phyloP scores from a whole-genome alignment of 2,329 filamentous ascomycete species.

The Penicillium sp. region DNA sequence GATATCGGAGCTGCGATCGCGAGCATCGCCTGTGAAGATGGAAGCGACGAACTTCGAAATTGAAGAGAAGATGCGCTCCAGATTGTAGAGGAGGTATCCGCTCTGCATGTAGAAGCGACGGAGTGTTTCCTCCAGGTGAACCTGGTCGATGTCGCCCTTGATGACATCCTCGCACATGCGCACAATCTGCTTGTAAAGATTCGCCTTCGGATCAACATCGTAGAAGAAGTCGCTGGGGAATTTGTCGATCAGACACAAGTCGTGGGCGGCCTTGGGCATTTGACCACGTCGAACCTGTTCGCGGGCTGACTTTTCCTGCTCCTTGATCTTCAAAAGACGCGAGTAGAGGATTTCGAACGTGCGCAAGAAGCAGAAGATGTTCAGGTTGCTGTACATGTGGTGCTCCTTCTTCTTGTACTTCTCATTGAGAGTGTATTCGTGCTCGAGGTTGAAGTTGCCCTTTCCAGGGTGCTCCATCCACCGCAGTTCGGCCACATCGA shows the following conservation, averaged over 20 bases:
- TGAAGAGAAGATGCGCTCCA: constrained; percentile 80
- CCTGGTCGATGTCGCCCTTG: constrained; percentile 74
- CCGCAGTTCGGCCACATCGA: constrained; percentile 48
- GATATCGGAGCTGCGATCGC: constrained; percentile 91
- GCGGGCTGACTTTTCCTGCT: constrained; percentile 67
- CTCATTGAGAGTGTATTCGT: constrained; percentile 70
- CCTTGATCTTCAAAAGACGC: constrained; percentile 78
- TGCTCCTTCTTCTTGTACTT: constrained; percentile 76
- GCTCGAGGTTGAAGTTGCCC: constrained; percentile 56
- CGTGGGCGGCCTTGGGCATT: constrained; percentile 72
- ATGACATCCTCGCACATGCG: constrained; percentile 84
- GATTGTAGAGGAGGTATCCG: constrained; percentile 90
- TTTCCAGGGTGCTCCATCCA: constrained; percentile 60
- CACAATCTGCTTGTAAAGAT: constrained; percentile 81
- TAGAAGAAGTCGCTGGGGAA: constrained; percentile 70
- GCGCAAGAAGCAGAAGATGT: constrained; percentile 90
- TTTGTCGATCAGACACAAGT: constrained; percentile 79
- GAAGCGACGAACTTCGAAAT: constrained; percentile 74
- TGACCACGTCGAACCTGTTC: constrained; percentile 70
- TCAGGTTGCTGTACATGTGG: constrained; percentile 87
- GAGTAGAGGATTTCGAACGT: constrained; percentile 89
- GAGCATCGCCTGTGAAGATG: constrained; percentile 80
- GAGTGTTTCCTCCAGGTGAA: constrained; percentile 81
- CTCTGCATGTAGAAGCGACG: constrained; percentile 86
- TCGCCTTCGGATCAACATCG: constrained; percentile 59